A percentile compares a stretch with the other conserved stretches of the same genome.
Conservation (phyloP, 441 rosid species). For the Pelargonium myrrhifolium region DNA sequence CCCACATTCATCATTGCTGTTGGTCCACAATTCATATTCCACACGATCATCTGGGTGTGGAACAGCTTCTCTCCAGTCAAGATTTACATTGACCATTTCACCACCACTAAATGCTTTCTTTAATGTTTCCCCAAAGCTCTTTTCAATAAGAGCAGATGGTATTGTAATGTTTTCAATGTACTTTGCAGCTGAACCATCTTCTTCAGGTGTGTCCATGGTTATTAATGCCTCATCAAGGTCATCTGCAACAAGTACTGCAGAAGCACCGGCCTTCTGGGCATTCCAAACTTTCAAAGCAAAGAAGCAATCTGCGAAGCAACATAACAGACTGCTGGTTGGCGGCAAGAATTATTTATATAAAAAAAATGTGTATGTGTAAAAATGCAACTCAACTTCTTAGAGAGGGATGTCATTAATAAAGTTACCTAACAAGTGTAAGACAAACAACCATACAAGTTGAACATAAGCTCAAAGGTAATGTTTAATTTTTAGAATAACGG, state of each 20-base stretch:
- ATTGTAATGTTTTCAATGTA: conserved; percentile 91
- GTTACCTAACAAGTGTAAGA: no score
- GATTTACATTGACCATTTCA: conserved; percentile 90
- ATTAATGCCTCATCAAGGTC: conserved; percentile 73
- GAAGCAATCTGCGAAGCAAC: conserved; percentile 61
- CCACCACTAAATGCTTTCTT: conserved; percentile 65
- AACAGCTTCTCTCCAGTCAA: conserved; percentile 99
- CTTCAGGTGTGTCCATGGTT: conserved; percentile 93
- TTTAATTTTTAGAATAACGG: not conserved
- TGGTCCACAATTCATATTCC: conserved; percentile 90
- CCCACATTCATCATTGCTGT: conserved; percentile 91
- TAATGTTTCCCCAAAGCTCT: conserved; percentile 58
- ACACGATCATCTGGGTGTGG: conserved; percentile 98
- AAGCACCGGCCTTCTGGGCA: conserved; percentile 95
- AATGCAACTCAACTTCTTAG: not conserved
- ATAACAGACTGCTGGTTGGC: not conserved
- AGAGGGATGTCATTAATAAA: no score
- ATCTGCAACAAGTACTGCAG: conserved; percentile 95
- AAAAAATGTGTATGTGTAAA: not conserved
- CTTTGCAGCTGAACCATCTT: conserved; percentile 53
- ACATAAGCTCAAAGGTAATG: not conserved
- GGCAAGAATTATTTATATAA: no score
- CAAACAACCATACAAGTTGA: not conserved
- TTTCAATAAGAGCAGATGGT: conserved; percentile 92
- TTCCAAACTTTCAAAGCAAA: conserved; percentile 96